Base-by-base conservation (phyloP, 78 protist species). In the Dictyostelium citrinum region DNA sequence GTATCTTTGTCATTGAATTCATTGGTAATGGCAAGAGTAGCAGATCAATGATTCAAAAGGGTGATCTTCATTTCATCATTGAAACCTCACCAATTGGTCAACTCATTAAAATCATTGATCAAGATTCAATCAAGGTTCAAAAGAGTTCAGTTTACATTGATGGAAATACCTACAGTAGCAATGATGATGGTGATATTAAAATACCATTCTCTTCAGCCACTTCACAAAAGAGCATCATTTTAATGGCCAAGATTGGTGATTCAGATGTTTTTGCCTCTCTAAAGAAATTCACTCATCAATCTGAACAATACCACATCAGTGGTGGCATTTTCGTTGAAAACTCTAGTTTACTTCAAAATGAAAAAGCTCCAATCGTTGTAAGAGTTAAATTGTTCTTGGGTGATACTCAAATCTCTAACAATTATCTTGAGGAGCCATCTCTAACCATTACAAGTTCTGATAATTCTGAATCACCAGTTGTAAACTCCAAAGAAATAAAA, bases 11-110 rank as follows among this genome's bases (percentile, higher is more conserved):
- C 7, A 60, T 90, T 22, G 95, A 90, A 33, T 90, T 90, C 61
- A 90, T 90, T 81, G 95, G 95, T 12, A 77, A 77, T 64, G 95
- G 95, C n/a, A 90, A 81, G 43, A 77, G 86, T 24, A 81, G 90
- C 37, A 39, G 95, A 35, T 77, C 95, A 17, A 12, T 90, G 20
- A 61, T 90, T 12, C 49, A 68, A 37, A 90, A 90, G 35, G 95
- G 95, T 51, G 80, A 81, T 10, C 29, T 67, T 5, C 46, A 90
- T 31, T 70, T 46, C 35, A 68, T 81, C 24, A 8, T 61, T 7
- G 80, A 51, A 16, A 61, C 46, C 9, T 31, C 29, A 5, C 90
- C 72, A 27, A 12, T 49, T 22, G 86, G 95, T 4, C 95, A 90
- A 24, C 1, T 81, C 3, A 67, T 90, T 70, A 35, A 64, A 58